These are phyloP conservation scores for Clohesyomyces aquaticus DNA, from an alignment of 495 filamentous ascomycete species.

Conservation along the genomic window DNA sequence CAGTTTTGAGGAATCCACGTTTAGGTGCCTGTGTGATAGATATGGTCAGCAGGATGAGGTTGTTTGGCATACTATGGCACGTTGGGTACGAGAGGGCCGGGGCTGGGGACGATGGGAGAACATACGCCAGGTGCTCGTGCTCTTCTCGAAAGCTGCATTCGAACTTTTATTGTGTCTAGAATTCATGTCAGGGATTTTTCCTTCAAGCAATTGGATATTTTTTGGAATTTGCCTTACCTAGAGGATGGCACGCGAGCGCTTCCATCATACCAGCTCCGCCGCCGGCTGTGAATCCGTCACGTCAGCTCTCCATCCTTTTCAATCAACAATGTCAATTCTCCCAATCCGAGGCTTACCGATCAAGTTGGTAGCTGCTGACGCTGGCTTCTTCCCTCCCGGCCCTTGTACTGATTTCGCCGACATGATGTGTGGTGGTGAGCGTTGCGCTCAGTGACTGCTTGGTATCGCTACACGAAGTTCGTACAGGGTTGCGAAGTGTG, in stretches of 20 bases:
- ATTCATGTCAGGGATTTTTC: constrained; percentile 8
- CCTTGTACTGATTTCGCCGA: constrained; percentile 65
- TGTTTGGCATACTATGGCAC: neutral
- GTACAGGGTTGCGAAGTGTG: no score
- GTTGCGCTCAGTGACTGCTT: neutral
- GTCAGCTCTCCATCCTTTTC: neutral
- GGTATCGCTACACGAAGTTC: no score
- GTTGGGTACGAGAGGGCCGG: neutral
- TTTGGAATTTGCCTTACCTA: constrained; percentile 62
- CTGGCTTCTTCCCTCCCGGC: constrained; percentile 72
- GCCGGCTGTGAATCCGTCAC: constrained; percentile 65
- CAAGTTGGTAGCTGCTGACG: constrained; percentile 87
- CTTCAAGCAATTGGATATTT: constrained; percentile 3
- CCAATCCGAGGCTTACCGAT: constrained; percentile 68
- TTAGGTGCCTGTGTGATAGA: constrained; percentile 69
- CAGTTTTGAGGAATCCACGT: constrained; percentile 86
- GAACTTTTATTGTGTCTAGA: constrained; percentile 94
- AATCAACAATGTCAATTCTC: neutral
- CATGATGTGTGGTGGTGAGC: constrained; percentile 51
- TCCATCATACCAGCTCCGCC: constrained; percentile 99
- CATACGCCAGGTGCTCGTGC: constrained; percentile 78
- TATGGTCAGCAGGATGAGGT: no score
- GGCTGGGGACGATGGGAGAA: constrained; percentile 19
- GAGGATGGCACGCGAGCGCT: constrained; percentile 92
- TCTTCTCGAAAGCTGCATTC: constrained; percentile 95